Conservation (phyloP, 345 rosid species). For the Nasturtium officinale region DNA sequence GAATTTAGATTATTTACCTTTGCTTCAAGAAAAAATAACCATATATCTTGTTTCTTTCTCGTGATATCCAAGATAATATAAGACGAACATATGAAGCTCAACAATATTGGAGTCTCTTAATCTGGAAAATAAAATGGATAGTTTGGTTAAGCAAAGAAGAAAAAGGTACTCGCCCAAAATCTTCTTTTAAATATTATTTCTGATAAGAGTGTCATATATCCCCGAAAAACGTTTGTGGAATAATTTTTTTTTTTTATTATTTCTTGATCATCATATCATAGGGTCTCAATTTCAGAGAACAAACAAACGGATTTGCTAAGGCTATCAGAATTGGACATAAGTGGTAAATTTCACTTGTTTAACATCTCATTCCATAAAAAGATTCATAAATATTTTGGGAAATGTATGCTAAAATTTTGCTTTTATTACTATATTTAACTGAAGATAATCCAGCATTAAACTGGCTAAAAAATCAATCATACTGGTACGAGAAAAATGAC, state of each 20-base stretch:
- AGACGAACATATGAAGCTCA: conserved; percentile 9
- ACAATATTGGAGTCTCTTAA: conserved; percentile 15
- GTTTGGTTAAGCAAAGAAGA: conserved; percentile 33
- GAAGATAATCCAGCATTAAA: conserved; percentile 45
- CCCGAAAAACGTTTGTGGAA: neutral
- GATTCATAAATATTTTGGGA: neutral
- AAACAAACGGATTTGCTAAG: conserved; percentile 14
- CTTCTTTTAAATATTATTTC: neutral
- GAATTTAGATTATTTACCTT: conserved; percentile 27
- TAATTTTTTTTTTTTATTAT: neutral
- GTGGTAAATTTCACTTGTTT: conserved; percentile 6
- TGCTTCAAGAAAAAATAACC: conserved; percentile 20
- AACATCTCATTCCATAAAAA: neutral
- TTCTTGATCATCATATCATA: neutral
- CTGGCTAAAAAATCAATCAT: conserved; percentile 49
- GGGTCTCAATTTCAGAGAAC: conserved; percentile 38
- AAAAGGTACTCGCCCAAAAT: conserved; percentile 21
- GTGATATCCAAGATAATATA: conserved; percentile 5
- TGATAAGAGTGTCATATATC: neutral
- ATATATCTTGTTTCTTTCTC: conserved; percentile 2
- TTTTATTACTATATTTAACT: conserved; percentile 8
- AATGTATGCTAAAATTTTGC: neutral
- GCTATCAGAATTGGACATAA: conserved; percentile 31
- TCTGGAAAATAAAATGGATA: conserved; percentile 27
- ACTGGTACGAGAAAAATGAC: conserved; percentile 46